A percentile compares a stretch with the other conserved stretches of the same genome.
Conservation (phyloP, 2,329 filamentous ascomycete genomes). For the Xenoacremonium recifei region DNA sequence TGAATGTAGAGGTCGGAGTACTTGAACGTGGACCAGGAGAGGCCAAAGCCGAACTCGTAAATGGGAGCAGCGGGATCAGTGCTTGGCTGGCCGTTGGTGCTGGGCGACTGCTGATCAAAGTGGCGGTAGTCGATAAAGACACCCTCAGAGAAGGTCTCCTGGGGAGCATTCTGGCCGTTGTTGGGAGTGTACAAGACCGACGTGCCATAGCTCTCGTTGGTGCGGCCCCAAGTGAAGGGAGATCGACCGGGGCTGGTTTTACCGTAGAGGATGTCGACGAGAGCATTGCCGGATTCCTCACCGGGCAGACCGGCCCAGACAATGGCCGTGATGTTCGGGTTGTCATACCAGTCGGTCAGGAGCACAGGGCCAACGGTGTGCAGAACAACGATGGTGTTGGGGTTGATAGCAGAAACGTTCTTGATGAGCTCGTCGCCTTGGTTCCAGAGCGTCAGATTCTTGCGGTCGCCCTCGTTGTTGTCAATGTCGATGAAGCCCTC, state of each 20-base stretch:
- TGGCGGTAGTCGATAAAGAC: conserved; percentile 70
- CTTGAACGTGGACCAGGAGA: conserved; percentile 77
- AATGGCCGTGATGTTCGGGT: conserved; percentile 79
- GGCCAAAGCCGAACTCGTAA: conserved; percentile 79
- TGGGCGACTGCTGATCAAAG: conserved; percentile 60
- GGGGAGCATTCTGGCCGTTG: conserved; percentile 64
- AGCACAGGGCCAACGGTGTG: conserved; percentile 82
- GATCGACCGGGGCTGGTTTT: conserved; percentile 75
- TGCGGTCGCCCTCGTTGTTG: conserved; percentile 82
- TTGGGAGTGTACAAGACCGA: conserved; percentile 68
- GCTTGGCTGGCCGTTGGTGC: conserved; percentile 18
- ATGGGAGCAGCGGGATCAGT: conserved; percentile 52
- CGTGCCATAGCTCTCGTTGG: conserved; percentile 65
- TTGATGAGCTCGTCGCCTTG: conserved; percentile 78
- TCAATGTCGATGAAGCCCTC: conserved; percentile 85
- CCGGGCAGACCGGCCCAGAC: conserved; percentile 80
- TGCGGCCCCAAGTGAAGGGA: conserved; percentile 76
- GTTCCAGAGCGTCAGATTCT: conserved; percentile 89
- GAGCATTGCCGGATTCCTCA: conserved; percentile 77
- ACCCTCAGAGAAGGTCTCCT: conserved; percentile 73
- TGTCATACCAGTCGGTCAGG: conserved; percentile 70
- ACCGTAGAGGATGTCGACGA: conserved; percentile 82
- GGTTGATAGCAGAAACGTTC: conserved; percentile 73
- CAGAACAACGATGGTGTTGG: conserved; percentile 90
- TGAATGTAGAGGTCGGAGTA: conserved; percentile 66